Base-by-base conservation (phyloP, 164 flowering plant genomes). In the Magnolia kwangsiensis region DNA sequence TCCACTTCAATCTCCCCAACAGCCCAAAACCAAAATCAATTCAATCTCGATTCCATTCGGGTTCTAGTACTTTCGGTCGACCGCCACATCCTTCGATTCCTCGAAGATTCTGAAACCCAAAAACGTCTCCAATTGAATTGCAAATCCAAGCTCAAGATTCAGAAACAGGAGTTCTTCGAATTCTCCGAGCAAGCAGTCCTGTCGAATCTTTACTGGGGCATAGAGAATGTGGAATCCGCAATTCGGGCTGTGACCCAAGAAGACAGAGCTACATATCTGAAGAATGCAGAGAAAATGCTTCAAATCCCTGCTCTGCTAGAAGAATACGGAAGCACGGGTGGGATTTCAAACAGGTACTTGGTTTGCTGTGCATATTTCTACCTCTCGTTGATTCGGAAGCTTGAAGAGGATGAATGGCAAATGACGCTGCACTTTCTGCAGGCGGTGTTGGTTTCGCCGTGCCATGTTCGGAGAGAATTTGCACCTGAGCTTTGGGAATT, bases 151-250 rank as follows among this genome's bases (percentile, higher is more conserved):
- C 81, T 90, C 64, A 80, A 79, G 23, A 78, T 77, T 27, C 79
- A 84, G 29, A 87, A 81, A 51, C 85, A 84, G 68, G 88, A 84
- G 66, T 87, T 82, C 76, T 87, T 89, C 58, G 94, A 92, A 72
- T 89, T 90, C 80, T 84, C 91, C 0, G 91, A 91, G 63, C 92
- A 88, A 7, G 80, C 88, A 0, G 83, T 90, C 1, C 51, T 91
- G 1, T 90, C 95, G 2, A 92, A 92, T 82, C 88, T 92, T 51
- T 91, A 86, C 83, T 89, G 94, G 91, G 95, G 95, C 8, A 82
- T 92, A 5, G 88, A 85, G 74, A 82, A 76, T 55, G 74, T 89
- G 23, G 97, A 90, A 76, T 77, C 79, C 14, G 91, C 94, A 61
- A 71, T 86, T 29, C 77, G 72, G 75, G 77, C 86, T 18, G 69